Evolutionary conservation across 2,329 filamentous ascomycete genomes (phyloP), one percentile per base, ranked within the genome.

Genomic region (Trichothecium sympodiale): DNA sequence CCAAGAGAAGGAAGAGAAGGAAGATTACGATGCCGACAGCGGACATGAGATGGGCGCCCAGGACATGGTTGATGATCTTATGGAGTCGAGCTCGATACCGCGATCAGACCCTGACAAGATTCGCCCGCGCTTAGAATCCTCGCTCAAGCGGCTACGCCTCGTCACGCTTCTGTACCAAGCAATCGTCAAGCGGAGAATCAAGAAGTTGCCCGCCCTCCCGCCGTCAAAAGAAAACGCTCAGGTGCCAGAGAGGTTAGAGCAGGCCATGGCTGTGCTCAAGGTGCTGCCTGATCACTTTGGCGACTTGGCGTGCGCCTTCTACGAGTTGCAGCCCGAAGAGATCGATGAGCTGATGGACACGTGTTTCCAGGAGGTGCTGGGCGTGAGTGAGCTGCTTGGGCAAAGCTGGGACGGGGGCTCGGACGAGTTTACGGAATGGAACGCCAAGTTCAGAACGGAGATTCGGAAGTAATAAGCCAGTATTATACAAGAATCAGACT

Each of bases 391-490:
- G 38, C 50, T 79, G 33, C 56, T 84, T 10, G 61, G 62, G 34
- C 60, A 65, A 39, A 65, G 67, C 15, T 88, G 83, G 82, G 58
- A 70, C 3, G 78, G 70, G 0, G 57, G 69, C 32, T 66, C 72
- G 14, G 87, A 94, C 48, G 83, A 81, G 48, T 94, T 93, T 50
- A 81, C 78, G 0, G 64, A 71, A 13, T 94, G 87, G 87, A 75
- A 70, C n/a, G 64, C 61, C 9, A 71, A 67, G 42, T 77, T 75
- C 43, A 65, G 67, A 48, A 48, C 53, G 23, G 64, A 71, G 43
- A 65, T 75, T 12, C 70, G 65, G 43, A 70, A 68, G 49, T 49
- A 42, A 34, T 37, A 38, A 18, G 20, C 6, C 20, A 25, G 20
- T 6, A 10, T 10, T 6, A 25, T n/a, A 17, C 16, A 8, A 15